Base-by-base conservation (phyloP, 2,329 filamentous ascomycete species). In the Monosporascus sp. region DNA sequence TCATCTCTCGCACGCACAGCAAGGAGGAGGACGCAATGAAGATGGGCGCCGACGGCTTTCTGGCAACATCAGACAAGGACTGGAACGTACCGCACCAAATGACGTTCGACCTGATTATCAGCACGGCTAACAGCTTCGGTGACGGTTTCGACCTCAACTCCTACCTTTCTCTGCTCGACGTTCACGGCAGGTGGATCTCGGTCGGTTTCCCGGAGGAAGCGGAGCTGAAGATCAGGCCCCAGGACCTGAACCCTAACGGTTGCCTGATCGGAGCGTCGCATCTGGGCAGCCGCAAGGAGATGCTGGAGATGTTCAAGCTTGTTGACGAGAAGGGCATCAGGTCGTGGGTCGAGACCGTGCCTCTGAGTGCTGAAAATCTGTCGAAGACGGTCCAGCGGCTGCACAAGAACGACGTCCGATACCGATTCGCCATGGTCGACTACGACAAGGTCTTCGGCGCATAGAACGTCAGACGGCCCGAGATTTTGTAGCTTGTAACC, bases 121-220 rank as follows among this genome's bases (percentile, higher is more conserved):
- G 87, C 78, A 86, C 83, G 7, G 86, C 88, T 61, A 88, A 83
- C 65, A 83, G 80, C 37, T 85, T 82, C 49, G 76, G 83, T 63
- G 81, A 84, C 49, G 79, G 77, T 47, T 89, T 90, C 72, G 82
- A 89, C 65, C 74, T 90, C 34, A 71, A 72, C 50, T 79, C 85
- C 58, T 95, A 94, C 74, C 82, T 95, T 64, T 82, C 81, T 56
- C 81, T 91, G 63, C 80, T 95, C 68, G 90, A 93, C 71, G 85
- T 93, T 53, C 88, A 91, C 73, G 89, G 87, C 54, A 81, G 80
- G 66, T 94, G 88, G 83, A 82, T 93, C 68, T 88, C 81, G 63
- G 88, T 93, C 51, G 89, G 89, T 42, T 77, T 94, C 65, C 89
- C 89, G 3, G 88, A 91, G 67, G 86, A 89, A 56, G 83, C 86